Percentiles rank a stretch among this genome's conserved stretches.
phyloP scores from a whole-genome alignment of 352 stramenopile species.

The Elongisporangium undulatum region DNA sequence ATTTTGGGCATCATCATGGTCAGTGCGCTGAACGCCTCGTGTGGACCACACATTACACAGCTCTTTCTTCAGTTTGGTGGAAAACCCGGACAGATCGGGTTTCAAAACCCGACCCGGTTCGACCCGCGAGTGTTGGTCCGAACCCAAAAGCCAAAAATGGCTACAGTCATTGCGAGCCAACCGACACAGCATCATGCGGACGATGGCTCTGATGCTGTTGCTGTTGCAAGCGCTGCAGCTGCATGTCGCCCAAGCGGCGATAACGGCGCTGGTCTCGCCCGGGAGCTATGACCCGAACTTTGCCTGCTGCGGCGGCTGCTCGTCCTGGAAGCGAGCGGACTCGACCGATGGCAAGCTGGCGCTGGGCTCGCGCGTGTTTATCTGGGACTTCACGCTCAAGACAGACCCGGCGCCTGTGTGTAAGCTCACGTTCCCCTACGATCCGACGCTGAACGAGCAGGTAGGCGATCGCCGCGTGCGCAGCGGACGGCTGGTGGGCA shows the following conservation, averaged over 20 bases:
- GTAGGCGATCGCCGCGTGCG: constrained; percentile 49
- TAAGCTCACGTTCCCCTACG: constrained; percentile 54
- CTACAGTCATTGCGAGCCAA: not conserved
- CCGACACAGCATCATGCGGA: not conserved
- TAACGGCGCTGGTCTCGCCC: constrained; percentile 1
- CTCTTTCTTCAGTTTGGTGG: not conserved
- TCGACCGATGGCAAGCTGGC: constrained; percentile 42
- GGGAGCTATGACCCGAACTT: constrained; percentile 43
- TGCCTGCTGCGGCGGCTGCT: constrained; percentile 67
- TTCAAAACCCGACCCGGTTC: not conserved
- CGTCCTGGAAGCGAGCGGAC: constrained; percentile 44
- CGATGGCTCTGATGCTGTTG: not conserved
- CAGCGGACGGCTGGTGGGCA: constrained; percentile 52
- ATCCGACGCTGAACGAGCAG: constrained; percentile 51
- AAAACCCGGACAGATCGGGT: not conserved
- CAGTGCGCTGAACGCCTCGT: not conserved
- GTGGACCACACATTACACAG: not conserved
- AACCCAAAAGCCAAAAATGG: not conserved
- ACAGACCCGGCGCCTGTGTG: constrained; percentile 36
- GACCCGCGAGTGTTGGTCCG: not conserved
- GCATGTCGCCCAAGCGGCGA: not conserved
- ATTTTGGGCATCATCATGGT: not conserved
- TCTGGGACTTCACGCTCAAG: constrained; percentile 69
- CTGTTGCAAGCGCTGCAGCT: not conserved
- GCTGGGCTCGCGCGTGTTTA: constrained; percentile 49